phyloP scores from a whole-genome alignment of 1,284 basidiomycete genomes.

The Apiotrichum montevideense region DNA sequence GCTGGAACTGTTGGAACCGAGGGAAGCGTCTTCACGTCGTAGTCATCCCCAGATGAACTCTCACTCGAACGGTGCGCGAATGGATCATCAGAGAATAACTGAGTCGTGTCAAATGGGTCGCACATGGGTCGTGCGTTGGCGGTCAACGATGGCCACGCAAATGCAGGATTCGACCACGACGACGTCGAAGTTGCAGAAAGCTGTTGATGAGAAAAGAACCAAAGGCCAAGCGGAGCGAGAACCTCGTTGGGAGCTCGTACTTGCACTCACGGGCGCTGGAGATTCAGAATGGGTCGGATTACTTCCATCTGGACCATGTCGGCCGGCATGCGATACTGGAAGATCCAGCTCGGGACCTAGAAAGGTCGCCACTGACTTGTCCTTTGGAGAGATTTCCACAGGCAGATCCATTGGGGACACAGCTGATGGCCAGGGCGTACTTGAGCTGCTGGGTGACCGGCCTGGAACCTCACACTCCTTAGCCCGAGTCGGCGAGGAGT shows the following conservation, averaged over 20 bases:
- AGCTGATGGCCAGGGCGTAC: background rate
- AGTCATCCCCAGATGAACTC: conserved; percentile 15
- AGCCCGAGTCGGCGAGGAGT: background rate
- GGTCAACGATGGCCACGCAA: conserved; percentile 21
- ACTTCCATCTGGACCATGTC: background rate
- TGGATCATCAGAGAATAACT: conserved; percentile 34
- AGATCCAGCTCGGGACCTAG: background rate
- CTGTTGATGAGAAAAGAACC: conserved; percentile 9
- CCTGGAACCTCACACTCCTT: background rate
- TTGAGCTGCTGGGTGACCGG: background rate
- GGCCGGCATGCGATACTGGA: background rate
- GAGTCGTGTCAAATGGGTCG: conserved; percentile 35
- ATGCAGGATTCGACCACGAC: conserved; percentile 26
- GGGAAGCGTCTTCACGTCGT: background rate
- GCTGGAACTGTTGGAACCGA: conserved; percentile 13
- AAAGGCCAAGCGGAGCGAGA: too few relatives aligned
- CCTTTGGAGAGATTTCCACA: conserved; percentile 7
- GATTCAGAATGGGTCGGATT: background rate
- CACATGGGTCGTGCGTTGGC: conserved; percentile 5
- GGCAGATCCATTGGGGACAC: background rate
- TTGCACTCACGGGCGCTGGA: conserved; percentile 1
- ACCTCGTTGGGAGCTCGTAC: background rate
- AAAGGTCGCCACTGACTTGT: background rate
- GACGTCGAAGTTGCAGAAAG: conserved; percentile 34
- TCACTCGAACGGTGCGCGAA: conserved; percentile 22